Conservation (phyloP, 1,284 basidiomycete genomes). For the Apiotrichum laibachii region DNA sequence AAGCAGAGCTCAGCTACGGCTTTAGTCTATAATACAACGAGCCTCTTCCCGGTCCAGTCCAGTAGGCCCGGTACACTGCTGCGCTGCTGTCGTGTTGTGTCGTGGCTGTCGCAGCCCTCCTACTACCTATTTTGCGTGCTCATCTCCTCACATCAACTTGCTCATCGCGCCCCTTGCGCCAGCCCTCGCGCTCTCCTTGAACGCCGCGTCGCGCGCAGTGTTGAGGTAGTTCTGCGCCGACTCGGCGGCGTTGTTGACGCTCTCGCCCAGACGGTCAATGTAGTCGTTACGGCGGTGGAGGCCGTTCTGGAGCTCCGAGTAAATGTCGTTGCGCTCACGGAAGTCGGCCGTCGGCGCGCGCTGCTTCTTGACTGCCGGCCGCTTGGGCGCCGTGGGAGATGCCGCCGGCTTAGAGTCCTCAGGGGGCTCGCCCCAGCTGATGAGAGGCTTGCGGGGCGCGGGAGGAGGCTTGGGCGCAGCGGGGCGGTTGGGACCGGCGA, state of each 20-base stretch:
- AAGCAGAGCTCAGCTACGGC: neutral
- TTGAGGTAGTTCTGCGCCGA: constrained; percentile 39
- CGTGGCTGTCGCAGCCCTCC: no score
- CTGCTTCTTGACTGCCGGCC: constrained; percentile 32
- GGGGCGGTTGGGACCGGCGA: constrained; percentile 48
- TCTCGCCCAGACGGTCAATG: constrained; percentile 39
- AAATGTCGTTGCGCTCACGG: constrained; percentile 45
- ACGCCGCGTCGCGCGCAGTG: constrained; percentile 43
- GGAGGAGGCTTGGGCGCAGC: constrained; percentile 32
- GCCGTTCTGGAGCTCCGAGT: constrained; percentile 44
- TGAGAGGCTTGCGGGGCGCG: constrained; percentile 39
- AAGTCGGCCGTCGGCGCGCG: constrained; percentile 26
- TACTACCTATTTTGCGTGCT: neutral
- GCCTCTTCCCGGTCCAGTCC: neutral
- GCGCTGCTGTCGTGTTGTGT: no score
- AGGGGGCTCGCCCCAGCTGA: constrained; percentile 45
- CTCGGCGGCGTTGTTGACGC: constrained; percentile 36
- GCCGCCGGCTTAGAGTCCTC: constrained; percentile 29
- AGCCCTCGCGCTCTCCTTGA: constrained; percentile 48
- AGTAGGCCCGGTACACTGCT: no score
- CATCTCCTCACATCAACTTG: constrained; percentile 28
- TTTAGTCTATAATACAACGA: neutral
- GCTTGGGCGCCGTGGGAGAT: constrained; percentile 23
- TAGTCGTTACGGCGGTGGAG: constrained; percentile 36
- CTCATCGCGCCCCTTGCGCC: constrained; percentile 41